phyloP scores from a whole-genome alignment of 2,329 filamentous ascomycete species.

The Curvularia spicifera region DNA sequence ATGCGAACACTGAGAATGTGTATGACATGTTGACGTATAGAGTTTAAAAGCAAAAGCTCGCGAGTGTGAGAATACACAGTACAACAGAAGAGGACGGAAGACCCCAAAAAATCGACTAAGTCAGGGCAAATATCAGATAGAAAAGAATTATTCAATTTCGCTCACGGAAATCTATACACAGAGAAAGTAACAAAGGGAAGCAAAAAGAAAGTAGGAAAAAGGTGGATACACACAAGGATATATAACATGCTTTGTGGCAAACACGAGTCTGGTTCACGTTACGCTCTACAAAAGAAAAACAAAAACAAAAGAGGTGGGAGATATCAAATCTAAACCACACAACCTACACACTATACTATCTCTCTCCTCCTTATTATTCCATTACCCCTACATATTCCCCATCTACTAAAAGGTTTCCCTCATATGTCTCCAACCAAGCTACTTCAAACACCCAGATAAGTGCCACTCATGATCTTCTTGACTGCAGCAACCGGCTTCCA shows the following conservation, averaged over 20 bases:
- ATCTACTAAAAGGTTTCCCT: neutral
- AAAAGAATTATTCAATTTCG: neutral
- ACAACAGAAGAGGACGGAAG: neutral
- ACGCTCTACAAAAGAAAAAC: neutral
- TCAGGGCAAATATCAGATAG: neutral
- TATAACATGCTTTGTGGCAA: neutral
- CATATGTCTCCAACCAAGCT: neutral
- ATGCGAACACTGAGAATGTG: too few species aligned
- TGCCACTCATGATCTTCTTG: conserved; percentile 48
- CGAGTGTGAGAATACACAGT: neutral
- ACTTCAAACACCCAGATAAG: conserved; percentile 44
- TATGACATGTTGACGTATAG: too few species aligned
- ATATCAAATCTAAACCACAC: neutral
- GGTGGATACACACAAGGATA: neutral
- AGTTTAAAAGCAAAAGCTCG: neutral
- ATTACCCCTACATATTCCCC: neutral
- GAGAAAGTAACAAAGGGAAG: neutral
- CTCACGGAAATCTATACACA: neutral
- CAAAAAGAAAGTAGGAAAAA: neutral
- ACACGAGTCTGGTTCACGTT: neutral
- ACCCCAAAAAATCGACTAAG: neutral
- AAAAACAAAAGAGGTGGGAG: neutral
- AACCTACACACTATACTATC: neutral
- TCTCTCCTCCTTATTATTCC: neutral
- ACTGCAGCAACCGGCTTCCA: conserved; percentile 46